Percentiles rank a stretch among this genome's conserved stretches.
Evolutionary conservation across 2,329 filamentous ascomycete species (phyloP).

Genomic region (Helminthosporium solani): DNA sequence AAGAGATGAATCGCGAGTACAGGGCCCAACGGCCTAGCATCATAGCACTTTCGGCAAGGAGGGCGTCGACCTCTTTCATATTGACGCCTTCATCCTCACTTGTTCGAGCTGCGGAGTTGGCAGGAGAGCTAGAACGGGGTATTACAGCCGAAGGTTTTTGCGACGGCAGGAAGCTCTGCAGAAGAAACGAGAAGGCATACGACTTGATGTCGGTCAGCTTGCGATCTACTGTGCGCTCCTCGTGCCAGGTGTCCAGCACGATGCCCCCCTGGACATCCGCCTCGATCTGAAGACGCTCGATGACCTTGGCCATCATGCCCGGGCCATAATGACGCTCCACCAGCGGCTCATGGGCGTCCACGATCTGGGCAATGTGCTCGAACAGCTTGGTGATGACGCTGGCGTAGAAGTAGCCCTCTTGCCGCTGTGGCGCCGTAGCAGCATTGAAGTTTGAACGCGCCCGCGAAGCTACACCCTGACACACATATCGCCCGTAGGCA

Average conservation of each 20-base stretch:
- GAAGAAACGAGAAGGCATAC: conserved; percentile 95
- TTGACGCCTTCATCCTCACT: conserved; percentile 92
- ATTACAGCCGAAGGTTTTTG: conserved; percentile 64
- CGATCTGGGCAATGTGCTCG: conserved; percentile 95
- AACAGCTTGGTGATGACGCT: conserved; percentile 89
- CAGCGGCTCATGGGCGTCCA: conserved; percentile 85
- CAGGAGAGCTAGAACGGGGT: conserved; percentile 74
- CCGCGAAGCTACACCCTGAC: conserved; percentile 83
- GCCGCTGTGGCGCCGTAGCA: conserved; percentile 59
- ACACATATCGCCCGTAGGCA: conserved; percentile 94
- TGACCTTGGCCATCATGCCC: conserved; percentile 92
- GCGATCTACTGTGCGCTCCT: conserved; percentile 81
- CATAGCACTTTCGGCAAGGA: conserved; percentile 82
- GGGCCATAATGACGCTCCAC: conserved; percentile 92
- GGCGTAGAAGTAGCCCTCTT: conserved; percentile 87
- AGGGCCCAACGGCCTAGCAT: conserved; percentile 95
- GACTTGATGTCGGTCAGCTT: conserved; percentile 94
- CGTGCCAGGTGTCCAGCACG: conserved; percentile 91
- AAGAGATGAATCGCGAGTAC: conserved; percentile 84
- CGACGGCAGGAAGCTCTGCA: conserved; percentile 83
- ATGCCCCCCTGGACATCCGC: conserved; percentile 96
- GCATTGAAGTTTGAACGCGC: conserved; percentile 80
- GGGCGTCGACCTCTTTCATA: conserved; percentile 90
- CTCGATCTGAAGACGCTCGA: conserved; percentile 89
- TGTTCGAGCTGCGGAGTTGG: conserved; percentile 55